These are phyloP conservation scores for Scheffersomyces quercinus DNA, from an alignment of 1,139 yeast genomes.

Conservation along the genomic window DNA sequence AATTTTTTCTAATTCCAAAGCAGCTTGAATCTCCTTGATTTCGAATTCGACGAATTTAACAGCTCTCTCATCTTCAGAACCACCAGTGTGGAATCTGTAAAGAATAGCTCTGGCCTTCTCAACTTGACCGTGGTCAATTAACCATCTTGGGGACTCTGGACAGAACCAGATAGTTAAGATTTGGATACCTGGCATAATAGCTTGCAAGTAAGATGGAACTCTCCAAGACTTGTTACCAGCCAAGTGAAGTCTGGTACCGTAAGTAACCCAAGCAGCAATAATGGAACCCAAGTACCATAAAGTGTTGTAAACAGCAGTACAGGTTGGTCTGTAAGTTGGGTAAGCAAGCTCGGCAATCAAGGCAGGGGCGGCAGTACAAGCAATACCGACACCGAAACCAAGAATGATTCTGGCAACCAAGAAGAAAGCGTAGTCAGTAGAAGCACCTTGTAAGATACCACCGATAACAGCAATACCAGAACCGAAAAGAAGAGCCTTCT, in stretches of 20 bases:
- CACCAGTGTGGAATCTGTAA: conserved; percentile 42
- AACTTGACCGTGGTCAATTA: conserved; percentile 38
- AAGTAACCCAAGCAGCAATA: conserved; percentile 56
- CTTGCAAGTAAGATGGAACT: conserved; percentile 50
- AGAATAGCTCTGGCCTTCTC: conserved; percentile 39
- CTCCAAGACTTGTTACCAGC: conserved; percentile 38
- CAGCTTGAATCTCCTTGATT: conserved; percentile 44
- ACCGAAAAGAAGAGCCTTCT: conserved; percentile 12
- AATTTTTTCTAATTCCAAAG: conserved; percentile 35
- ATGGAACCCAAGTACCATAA: conserved; percentile 46
- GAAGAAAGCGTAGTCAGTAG: conserved; percentile 36
- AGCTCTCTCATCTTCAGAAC: conserved; percentile 29
- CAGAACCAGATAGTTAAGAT: conserved; percentile 33
- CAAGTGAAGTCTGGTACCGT: conserved; percentile 40
- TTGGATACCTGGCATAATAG: conserved; percentile 29
- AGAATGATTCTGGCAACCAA: conserved; percentile 38
- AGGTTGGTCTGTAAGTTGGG: conserved; percentile 48
- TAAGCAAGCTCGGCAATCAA: conserved; percentile 45
- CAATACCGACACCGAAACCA: conserved; percentile 42
- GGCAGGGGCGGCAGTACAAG: conserved; percentile 39
- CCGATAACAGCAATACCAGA: conserved; percentile 12
- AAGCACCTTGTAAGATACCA: conserved; percentile 39
- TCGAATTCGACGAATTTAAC: conserved; percentile 43
- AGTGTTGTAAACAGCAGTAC: conserved; percentile 52
- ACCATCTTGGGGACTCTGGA: conserved; percentile 63